phyloP scores from a whole-genome alignment of 805 yeast species.

The Saturnispora serradocipensis region DNA sequence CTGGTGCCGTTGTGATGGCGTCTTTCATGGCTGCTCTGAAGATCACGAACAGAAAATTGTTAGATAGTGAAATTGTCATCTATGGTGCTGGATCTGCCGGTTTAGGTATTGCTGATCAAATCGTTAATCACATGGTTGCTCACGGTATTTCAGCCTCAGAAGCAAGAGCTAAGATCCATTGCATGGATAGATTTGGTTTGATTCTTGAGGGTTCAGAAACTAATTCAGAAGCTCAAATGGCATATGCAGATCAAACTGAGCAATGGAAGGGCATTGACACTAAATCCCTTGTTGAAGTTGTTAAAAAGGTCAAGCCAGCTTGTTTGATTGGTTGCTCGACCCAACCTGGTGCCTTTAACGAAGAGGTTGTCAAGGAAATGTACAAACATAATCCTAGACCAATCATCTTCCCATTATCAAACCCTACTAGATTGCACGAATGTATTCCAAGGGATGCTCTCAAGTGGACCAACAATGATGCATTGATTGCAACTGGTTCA shows the following conservation, averaged over 20 bases:
- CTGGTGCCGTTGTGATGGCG: conserved; percentile 97
- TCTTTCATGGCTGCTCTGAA: conserved; percentile 85
- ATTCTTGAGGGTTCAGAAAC: conserved; percentile 51
- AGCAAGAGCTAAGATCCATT: conserved; percentile 64
- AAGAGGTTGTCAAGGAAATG: conserved; percentile 80
- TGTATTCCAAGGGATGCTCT: conserved; percentile 87
- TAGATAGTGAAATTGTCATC: conserved; percentile 60
- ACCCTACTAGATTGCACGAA: conserved; percentile 93
- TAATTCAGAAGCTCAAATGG: conserved; percentile 47
- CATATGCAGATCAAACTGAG: conserved; percentile 68
- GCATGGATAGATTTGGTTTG: conserved; percentile 81
- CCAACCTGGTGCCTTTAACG: conserved; percentile 89
- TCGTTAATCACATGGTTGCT: conserved; percentile 75
- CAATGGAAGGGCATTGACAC: conserved; percentile 74
- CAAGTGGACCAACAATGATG: conserved; percentile 87
- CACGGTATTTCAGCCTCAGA: conserved; percentile 66
- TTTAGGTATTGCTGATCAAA: conserved; percentile 90
- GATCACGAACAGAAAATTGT: conserved; percentile 55
- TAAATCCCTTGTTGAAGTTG: conserved; percentile 56
- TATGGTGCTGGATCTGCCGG: conserved; percentile 99
- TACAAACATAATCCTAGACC: conserved; percentile 80
- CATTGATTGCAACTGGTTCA: conserved; percentile 95
- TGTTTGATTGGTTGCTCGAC: conserved; percentile 94
- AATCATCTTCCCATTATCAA: conserved; percentile 89
- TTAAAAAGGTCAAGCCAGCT: conserved; percentile 71